phyloP scores from a whole-genome alignment of 805 yeast genomes.

The Kuraishia molischiana region DNA sequence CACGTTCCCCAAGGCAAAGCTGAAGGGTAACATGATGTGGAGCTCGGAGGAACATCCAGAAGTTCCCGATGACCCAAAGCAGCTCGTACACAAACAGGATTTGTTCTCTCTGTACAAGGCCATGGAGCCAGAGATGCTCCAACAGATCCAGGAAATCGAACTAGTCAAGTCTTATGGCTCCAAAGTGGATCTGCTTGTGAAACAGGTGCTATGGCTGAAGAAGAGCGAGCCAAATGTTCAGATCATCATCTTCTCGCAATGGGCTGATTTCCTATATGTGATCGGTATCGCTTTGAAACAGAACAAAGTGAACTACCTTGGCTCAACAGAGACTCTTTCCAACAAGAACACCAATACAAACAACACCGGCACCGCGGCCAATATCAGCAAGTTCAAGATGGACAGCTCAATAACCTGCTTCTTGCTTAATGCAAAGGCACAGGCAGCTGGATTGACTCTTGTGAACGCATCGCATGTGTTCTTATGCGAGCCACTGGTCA shows the following conservation, averaged over 20 bases:
- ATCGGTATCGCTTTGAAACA: conserved; percentile 55
- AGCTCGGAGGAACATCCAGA: conserved; percentile 12
- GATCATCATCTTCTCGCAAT: conserved; percentile 83
- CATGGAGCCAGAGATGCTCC: conserved; percentile 28
- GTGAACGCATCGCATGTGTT: conserved; percentile 91
- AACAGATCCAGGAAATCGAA: conserved; percentile 32
- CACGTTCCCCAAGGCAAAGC: conserved; percentile 44
- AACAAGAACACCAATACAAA: conserved; percentile 20
- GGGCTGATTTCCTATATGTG: conserved; percentile 64
- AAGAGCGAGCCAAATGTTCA: conserved; percentile 54
- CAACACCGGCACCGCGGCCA: conserved; percentile 30
- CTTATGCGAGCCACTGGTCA: conserved; percentile 86
- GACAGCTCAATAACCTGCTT: conserved; percentile 68
- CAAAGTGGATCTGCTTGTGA: conserved; percentile 75
- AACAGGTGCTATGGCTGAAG: conserved; percentile 59
- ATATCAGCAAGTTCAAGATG: conserved; percentile 40
- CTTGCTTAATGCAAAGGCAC: conserved; percentile 72
- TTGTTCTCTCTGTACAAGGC: conserved; percentile 35
- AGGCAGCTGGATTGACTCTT: conserved; percentile 85
- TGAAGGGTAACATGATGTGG: conserved; percentile 35
- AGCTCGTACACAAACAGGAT: conserved; percentile 19
- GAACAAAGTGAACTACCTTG: conserved; percentile 47
- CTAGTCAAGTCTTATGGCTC: conserved; percentile 60
- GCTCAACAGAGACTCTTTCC: conserved; percentile 29
- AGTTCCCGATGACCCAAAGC: conserved; percentile 7